Evolutionary conservation across 495 filamentous ascomycete genomes (phyloP).

Genomic region (Astrocystis sublimbata): DNA sequence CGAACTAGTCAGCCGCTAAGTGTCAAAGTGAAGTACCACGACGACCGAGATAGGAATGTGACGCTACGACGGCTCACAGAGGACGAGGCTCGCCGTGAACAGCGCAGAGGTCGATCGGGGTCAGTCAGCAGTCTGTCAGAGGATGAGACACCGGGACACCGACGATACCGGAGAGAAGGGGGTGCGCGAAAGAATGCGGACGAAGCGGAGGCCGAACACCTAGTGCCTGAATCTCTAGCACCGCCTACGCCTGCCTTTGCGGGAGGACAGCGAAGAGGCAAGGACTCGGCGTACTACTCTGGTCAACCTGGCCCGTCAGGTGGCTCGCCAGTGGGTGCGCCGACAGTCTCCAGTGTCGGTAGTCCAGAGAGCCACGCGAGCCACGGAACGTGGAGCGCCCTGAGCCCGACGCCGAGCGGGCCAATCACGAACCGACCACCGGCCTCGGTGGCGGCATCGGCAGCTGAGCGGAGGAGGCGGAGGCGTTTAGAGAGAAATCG

Average conservation of each 20-base stretch:
- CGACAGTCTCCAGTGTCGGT: slow-evolving; percentile 46
- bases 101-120: slow-evolving; percentile 40
- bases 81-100: slow-evolving; percentile 62
- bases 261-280: slow-evolving; percentile 41
- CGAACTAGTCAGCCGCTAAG: slow-evolving; percentile 64
- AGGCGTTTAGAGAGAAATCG: slow-evolving; percentile 49
- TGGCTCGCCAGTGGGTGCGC: slow-evolving; percentile 25
- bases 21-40: slow-evolving; percentile 78
- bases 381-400: slow-evolving; percentile 42
- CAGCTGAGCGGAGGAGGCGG: slow-evolving; percentile 47
- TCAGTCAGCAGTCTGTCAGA: slow-evolving; percentile 52
- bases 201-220: slow-evolving; percentile 41
- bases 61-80: slow-evolving; percentile 79
- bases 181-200: slow-evolving; percentile 41
- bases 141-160: slow-evolving; percentile 41
- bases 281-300: slow-evolving; percentile 58
- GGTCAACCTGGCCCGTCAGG: slow-evolving; percentile 47
- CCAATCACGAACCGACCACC: slow-evolving; percentile 19
- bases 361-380: slow-evolving; percentile 43
- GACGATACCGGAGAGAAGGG: slow-evolving; percentile 49
- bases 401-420: slow-evolving; percentile 39
- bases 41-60: slow-evolving; percentile 71
- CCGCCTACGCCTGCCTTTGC: slow-evolving; percentile 52
- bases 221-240: slow-evolving; percentile 38
- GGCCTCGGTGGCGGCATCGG: slow-evolving; percentile 27